phyloP scores from a whole-genome alignment of 2,329 filamentous ascomycete genomes.

The Fusarium dimerum region DNA sequence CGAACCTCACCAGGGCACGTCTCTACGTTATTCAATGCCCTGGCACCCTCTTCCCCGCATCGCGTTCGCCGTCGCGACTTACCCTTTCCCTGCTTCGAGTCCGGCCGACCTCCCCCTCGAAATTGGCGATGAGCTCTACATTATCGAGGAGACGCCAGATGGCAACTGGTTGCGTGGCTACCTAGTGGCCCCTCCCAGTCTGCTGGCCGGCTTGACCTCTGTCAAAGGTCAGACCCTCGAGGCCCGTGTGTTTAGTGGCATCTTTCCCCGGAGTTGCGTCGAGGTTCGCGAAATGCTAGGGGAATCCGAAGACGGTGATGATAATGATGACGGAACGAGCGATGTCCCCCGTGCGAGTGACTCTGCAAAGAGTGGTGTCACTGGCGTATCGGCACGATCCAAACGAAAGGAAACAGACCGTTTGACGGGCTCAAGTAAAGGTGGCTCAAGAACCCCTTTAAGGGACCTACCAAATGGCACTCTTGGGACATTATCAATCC shows the following conservation, averaged over 20 bases:
- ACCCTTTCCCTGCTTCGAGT: constrained; percentile 84
- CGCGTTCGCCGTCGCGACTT: constrained; percentile 95
- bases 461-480: constrained; percentile 42
- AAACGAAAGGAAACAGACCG: constrained; percentile 38
- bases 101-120: constrained; percentile 93
- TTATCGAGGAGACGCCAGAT: constrained; percentile 93
- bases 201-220: constrained; percentile 88
- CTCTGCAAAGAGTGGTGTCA: constrained; percentile 56
- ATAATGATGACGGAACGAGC: constrained; percentile 39
- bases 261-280: constrained; percentile 93
- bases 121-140: constrained; percentile 97
- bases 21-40: constrained; percentile 65
- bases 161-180: constrained; percentile 95
- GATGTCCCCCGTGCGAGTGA: constrained; percentile 44
- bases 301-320: constrained; percentile 61
- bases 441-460: constrained; percentile 29
- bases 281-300: constrained; percentile 92
- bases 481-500: constrained; percentile 46
- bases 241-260: constrained; percentile 95
- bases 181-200: constrained; percentile 87
- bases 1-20: constrained; percentile 13
- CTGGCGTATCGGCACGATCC: constrained; percentile 37
- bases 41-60: constrained; percentile 97
- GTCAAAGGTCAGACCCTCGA: constrained; percentile 91
- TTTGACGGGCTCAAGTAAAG: constrained; percentile 21